Evolutionary conservation across 2,329 filamentous ascomycete genomes (phyloP), one percentile per base, ranked within the genome.

Genomic region (Calonectria multiphialidica): DNA sequence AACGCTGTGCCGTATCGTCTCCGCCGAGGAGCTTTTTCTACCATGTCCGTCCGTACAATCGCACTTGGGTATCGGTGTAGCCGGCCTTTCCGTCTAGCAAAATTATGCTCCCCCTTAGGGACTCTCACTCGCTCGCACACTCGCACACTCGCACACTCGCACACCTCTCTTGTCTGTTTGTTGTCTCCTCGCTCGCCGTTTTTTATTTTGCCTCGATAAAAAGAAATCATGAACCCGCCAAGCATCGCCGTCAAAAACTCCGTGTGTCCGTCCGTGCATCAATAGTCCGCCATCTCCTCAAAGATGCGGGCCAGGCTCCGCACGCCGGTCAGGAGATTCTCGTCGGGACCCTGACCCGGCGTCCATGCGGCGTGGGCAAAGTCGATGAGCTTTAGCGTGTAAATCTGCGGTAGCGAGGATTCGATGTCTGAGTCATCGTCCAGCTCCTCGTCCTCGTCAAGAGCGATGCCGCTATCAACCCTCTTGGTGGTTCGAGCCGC

Each of bases 321-420:
- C 73, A 98, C 90, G 0, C 96, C 96, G 42, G 86, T 86, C 37
- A 98, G 86, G 16, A 90, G 86, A 80, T 98, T 98, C 84, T 98
- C 93, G 82, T 99, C 97, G 0, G 94, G 93, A 0, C 96, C 96
- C 78, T 93, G 85, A 1, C 95, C 95, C 0, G 94, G 93, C 1
- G 91, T 93, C 92, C 93, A 98, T 62, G 88, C 86, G 13, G 97
- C 97, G 83, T 99, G 97, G 1, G 97, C 97, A 88, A 99, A 99
- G 83, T 99, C 97, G 78, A 99, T 99, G 74, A 99, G 88, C 81
- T 96, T 97, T 62, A 98, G 88, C 15, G 91, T 90, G 79, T 93
- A 95, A 50, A 98, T 90, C 78, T 92, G 92, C 0, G 93, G 93
- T 13, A 86, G 72, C 18, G 76, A 73, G 33, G 55, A 87, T 2